Conservation (phyloP, 1,284 basidiomycete species). For the Pholiota adiposa region DNA sequence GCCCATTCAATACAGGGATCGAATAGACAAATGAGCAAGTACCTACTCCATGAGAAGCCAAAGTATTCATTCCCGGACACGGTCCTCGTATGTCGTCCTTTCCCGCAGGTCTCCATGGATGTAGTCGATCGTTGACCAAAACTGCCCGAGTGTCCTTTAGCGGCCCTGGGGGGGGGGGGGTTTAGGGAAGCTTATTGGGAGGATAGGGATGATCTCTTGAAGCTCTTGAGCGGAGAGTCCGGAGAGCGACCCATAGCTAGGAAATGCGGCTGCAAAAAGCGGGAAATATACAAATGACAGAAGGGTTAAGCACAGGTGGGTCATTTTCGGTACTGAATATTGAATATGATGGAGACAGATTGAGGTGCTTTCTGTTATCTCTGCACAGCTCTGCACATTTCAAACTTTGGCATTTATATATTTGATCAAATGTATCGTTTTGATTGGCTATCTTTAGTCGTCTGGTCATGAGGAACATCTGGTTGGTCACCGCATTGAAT, state of each 20-base stretch:
- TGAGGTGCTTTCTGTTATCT: too few species aligned
- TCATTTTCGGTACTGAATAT: too few species aligned
- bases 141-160: conserved; percentile 14
- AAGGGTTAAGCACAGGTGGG: too few species aligned
- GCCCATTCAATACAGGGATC: too few species aligned
- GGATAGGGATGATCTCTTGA: conserved; percentile 15
- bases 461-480: too few species aligned
- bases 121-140: conserved; percentile 16
- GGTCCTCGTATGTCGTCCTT: conserved; percentile 16
- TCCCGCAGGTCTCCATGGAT: conserved; percentile 12
- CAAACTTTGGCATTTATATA: too few species aligned
- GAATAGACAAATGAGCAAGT: not conserved
- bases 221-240: conserved; percentile 17
- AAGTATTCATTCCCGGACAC: conserved; percentile 18
- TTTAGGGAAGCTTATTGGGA: conserved; percentile 5
- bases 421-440: too few species aligned
- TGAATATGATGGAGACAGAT: too few species aligned
- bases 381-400: too few species aligned
- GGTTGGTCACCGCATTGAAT: too few species aligned
- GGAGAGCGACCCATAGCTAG: conserved; percentile 13
- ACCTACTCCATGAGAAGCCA: conserved; percentile 23
- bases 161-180: conserved; percentile 16
- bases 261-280: conserved; percentile 8
- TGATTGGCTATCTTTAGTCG: too few species aligned
- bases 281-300: too few species aligned